phyloP scores from a whole-genome alignment of 768 basidiomycete genomes.

The Podaxis sp. region DNA sequence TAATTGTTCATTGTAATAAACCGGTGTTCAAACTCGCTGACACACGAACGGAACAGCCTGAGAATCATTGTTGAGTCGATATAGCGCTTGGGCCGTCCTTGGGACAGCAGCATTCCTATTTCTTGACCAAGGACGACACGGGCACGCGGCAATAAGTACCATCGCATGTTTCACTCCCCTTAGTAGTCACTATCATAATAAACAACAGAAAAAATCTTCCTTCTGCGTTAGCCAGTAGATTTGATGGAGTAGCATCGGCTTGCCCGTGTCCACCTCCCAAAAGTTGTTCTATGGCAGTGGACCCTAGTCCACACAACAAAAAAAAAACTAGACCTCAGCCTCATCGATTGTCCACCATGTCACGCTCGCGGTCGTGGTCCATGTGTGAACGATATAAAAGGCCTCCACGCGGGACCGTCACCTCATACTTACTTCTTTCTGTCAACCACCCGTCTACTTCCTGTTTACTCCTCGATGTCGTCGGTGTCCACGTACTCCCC shows the following conservation, averaged over 20 bases:
- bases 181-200: background rate
- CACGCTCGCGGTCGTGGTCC: background rate
- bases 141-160: background rate
- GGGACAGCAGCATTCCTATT: background rate
- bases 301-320: background rate
- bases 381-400: conserved; percentile 9
- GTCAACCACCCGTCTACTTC: background rate
- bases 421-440: conserved; percentile 14
- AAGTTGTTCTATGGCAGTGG: background rate
- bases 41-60: background rate
- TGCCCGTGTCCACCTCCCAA: background rate
- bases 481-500: background rate
- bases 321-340: background rate
- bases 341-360: background rate
- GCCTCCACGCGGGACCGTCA: conserved; percentile 12
- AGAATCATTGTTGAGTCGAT: background rate
- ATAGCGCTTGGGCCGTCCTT: conserved; percentile 5
- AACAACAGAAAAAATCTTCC: background rate
- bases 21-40: background rate
- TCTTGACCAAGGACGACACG: background rate
- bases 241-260: background rate
- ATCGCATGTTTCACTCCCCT: conserved; percentile 1
- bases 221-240: background rate
- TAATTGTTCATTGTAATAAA: background rate
- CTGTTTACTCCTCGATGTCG: background rate